Conservation (phyloP, 2,329 filamentous ascomycete species). For the Aspergillus fumigatiaffinis region DNA sequence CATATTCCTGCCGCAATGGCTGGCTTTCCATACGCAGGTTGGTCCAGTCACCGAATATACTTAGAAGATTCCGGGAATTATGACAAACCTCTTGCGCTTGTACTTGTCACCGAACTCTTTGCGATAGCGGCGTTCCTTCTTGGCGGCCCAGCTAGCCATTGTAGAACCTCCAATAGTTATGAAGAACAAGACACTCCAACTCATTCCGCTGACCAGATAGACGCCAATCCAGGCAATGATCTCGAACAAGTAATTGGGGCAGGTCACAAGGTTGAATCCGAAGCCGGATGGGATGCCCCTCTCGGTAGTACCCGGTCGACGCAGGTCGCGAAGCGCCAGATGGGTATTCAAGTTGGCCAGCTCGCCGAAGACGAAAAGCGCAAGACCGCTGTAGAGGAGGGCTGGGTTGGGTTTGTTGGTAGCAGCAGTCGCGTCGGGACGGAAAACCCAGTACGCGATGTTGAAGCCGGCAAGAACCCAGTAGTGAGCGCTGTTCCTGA, state of each 20-base stretch:
- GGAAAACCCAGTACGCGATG: slow-evolving; percentile 81
- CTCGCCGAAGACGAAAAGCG: slow-evolving; percentile 73
- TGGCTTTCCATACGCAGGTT: not conserved
- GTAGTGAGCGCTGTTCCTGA: slow-evolving; percentile 95
- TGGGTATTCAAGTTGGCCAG: slow-evolving; percentile 77
- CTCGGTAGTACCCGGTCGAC: slow-evolving; percentile 75
- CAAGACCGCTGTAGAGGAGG: slow-evolving; percentile 65
- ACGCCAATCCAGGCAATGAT: slow-evolving; percentile 81
- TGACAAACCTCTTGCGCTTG: slow-evolving; percentile 84
- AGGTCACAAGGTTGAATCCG: slow-evolving; percentile 82
- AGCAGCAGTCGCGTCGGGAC: slow-evolving; percentile 66
- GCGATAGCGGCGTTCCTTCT: slow-evolving; percentile 87
- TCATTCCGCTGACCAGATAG: slow-evolving; percentile 68
- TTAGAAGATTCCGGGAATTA: slow-evolving; percentile 75
- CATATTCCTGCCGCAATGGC: not conserved
- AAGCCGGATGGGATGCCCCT: slow-evolving; percentile 83
- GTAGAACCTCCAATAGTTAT: slow-evolving; percentile 66
- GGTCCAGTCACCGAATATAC: not conserved
- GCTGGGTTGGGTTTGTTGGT: slow-evolving; percentile 44
- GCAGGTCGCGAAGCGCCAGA: slow-evolving; percentile 70
- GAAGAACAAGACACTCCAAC: slow-evolving; percentile 74
- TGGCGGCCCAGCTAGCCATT: slow-evolving; percentile 84
- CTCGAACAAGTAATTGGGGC: slow-evolving; percentile 97
- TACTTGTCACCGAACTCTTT: slow-evolving; percentile 91
- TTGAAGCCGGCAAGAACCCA: slow-evolving; percentile 79